Conservation (phyloP, 2,329 filamentous ascomycete species). For the Neonectria sp. region DNA sequence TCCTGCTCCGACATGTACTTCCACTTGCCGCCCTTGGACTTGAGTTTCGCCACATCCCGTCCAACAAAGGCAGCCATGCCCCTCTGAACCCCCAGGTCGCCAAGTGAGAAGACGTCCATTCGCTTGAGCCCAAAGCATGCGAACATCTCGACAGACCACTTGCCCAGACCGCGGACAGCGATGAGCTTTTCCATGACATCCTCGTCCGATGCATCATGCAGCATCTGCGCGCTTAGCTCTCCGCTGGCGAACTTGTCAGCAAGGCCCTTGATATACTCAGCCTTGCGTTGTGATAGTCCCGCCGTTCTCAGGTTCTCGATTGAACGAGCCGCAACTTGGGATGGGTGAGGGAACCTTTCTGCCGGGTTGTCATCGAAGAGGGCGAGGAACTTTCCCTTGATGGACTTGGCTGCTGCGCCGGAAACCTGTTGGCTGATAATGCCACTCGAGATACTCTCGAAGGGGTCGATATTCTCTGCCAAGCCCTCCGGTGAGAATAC, state of each 20-base stretch:
- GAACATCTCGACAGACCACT: constrained; percentile 99
- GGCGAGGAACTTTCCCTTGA: constrained; percentile 86
- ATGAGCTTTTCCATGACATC: constrained; percentile 87
- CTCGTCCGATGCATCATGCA: constrained; percentile 86
- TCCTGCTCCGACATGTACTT: constrained; percentile 98
- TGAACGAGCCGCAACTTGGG: constrained; percentile 75
- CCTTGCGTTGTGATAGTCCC: constrained; percentile 93
- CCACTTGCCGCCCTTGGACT: constrained; percentile 88
- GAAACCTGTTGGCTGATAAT: constrained; percentile 99
- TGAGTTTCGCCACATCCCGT: constrained; percentile 86
- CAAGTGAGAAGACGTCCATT: constrained; percentile 93
- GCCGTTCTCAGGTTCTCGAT: constrained; percentile 83
- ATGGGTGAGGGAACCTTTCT: constrained; percentile 79
- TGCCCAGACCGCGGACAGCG: constrained; percentile 88
- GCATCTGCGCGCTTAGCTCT: constrained; percentile 81
- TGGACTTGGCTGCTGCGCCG: constrained; percentile 89
- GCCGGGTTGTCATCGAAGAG: constrained; percentile 70
- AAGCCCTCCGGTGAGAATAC: constrained; percentile 87
- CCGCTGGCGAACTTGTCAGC: constrained; percentile 84
- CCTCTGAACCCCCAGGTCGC: constrained; percentile 93
- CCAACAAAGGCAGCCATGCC: constrained; percentile 93
- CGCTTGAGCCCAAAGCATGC: constrained; percentile 95
- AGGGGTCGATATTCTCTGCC: constrained; percentile 90
- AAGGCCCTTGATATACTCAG: constrained; percentile 92
- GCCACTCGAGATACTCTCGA: constrained; percentile 84